phyloP scores from a whole-genome alignment of 257 asterid species.

The Petunia axillaris region DNA sequence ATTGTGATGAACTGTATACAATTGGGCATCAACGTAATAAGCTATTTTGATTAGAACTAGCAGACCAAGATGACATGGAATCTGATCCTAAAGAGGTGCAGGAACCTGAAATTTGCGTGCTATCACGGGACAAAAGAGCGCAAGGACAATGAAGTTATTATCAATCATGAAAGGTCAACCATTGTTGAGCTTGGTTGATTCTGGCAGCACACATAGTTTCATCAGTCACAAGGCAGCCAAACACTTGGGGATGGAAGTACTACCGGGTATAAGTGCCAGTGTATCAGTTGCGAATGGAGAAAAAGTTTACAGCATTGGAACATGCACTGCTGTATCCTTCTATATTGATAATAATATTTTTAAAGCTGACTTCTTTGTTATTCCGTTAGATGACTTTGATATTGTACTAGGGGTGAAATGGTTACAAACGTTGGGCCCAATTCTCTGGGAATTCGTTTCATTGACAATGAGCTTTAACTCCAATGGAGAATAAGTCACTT shows the following conservation, averaged over 20 bases:
- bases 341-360: neutral
- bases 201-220: neutral
- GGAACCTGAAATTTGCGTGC: too few species aligned
- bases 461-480: neutral
- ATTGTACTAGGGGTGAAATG: neutral
- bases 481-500: neutral
- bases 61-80: neutral
- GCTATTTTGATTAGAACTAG: neutral
- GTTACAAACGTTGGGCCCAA: slow-evolving; percentile 10
- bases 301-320: neutral
- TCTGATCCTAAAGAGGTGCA: too few species aligned
- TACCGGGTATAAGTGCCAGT: too few species aligned
- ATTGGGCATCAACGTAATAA: too few species aligned
- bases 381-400: neutral
- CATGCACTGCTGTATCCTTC: neutral
- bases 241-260: too few species aligned
- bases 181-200: too few species aligned
- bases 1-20: neutral
- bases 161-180: neutral
- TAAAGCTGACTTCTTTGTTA: neutral
- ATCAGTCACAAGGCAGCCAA: too few species aligned
- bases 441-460: neutral
- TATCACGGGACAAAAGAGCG: too few species aligned
- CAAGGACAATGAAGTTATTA: neutral
- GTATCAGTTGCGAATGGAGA: neutral